phyloP scores from a whole-genome alignment of 192 early-diverging fungal species.

The Allomyces macrogynus region DNA sequence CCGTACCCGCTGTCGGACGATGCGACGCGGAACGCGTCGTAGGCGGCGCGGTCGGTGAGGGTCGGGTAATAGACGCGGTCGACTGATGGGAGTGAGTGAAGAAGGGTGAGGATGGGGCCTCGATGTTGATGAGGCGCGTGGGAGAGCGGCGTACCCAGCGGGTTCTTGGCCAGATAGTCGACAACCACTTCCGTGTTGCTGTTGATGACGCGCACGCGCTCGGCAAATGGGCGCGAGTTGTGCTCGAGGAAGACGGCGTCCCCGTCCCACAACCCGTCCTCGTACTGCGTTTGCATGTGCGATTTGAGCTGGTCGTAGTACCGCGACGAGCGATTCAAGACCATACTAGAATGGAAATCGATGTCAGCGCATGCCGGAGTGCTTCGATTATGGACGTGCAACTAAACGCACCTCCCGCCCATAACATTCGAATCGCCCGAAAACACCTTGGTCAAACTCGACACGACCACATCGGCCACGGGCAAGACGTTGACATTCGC shows the following conservation, averaged over 20 bases:
- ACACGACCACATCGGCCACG: constrained; percentile 71
- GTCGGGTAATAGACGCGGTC: constrained; percentile 65
- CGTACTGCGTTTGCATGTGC: constrained; percentile 36
- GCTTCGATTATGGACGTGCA: neutral
- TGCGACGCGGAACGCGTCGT: constrained; percentile 31
- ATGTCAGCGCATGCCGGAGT: constrained; percentile 1
- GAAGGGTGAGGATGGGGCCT: neutral
- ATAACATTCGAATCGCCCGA: constrained; percentile 92
- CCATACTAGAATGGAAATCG: constrained; percentile 18
- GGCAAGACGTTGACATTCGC: constrained; percentile 59
- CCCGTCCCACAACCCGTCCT: constrained; percentile 72
- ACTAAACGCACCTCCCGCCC: constrained; percentile 62
- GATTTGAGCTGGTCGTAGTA: constrained; percentile 33
- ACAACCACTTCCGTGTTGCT: constrained; percentile 56
- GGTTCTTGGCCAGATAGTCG: constrained; percentile 27
- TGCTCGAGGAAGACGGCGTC: constrained; percentile 87
- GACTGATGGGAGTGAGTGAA: constrained; percentile 21
- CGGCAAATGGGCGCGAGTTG: constrained; percentile 71
- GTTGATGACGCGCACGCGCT: constrained; percentile 56
- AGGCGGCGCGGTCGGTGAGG: constrained; percentile 43
- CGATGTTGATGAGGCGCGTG: constrained; percentile 1
- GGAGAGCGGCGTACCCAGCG: constrained; percentile 1
- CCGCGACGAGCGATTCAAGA: constrained; percentile 49
- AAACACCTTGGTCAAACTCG: constrained; percentile 86
- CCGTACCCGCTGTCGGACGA: constrained; percentile 54